These are phyloP conservation scores for Niveomyces coronatus DNA, from an alignment of 2,329 filamentous ascomycete species.

Conservation along the genomic window DNA sequence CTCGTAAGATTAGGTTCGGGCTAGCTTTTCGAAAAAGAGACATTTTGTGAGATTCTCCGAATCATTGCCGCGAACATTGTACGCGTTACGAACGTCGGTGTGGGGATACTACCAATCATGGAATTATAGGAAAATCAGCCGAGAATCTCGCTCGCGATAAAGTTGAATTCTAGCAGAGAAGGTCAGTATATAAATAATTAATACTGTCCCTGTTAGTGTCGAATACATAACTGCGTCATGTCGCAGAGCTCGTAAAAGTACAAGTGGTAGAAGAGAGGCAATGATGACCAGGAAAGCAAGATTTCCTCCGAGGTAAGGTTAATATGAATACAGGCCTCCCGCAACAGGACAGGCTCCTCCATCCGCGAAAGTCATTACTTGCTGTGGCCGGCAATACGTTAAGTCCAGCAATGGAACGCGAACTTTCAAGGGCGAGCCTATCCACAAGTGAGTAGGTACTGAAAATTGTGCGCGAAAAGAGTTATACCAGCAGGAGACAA, in stretches of 20 bases:
- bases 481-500: no score
- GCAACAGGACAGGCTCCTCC: conserved; percentile 25
- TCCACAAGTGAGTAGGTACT: no score
- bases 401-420: no score
- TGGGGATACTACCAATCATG: not conserved
- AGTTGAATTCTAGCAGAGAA: conserved; percentile 20
- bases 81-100: not conserved
- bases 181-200: conserved; percentile 20
- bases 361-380: conserved; percentile 26
- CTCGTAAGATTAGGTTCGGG: no score
- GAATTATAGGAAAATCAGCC: conserved; percentile 1
- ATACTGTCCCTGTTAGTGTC: not conserved
- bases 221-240: conserved; percentile 26
- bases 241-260: conserved; percentile 27
- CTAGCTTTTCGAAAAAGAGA: no score
- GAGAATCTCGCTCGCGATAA: conserved; percentile 1
- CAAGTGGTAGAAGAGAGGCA: conserved; percentile 27
- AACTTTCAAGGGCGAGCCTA: no score
- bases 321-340: conserved; percentile 28
- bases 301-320: conserved; percentile 29
- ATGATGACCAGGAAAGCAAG: conserved; percentile 30
- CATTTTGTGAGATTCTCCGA: no score
- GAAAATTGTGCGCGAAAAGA: no score
- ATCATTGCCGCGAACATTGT: not conserved
- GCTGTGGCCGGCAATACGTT: no score